These are phyloP conservation scores for Lanmaoa rubissima DNA, from an alignment of 768 basidiomycete genomes.

Conservation along the genomic window DNA sequence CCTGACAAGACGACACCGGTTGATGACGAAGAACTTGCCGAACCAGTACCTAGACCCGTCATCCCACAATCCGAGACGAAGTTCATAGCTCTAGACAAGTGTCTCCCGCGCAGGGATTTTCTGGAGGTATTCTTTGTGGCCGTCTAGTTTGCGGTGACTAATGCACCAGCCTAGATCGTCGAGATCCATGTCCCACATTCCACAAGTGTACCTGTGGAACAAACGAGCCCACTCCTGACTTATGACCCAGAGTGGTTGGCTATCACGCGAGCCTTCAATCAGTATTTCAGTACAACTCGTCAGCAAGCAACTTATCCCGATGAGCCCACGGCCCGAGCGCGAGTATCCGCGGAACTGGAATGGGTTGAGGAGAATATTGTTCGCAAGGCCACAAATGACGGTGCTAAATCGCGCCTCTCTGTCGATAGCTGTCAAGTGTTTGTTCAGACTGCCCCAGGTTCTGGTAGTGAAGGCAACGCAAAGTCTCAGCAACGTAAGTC, in stretches of 20 bases:
- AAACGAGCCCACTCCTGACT: slow-evolving; percentile 41
- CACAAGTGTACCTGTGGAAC: slow-evolving; percentile 6
- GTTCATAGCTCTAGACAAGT: slow-evolving; percentile 92
- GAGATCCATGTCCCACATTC: slow-evolving; percentile 47
- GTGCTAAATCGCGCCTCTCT: slow-evolving; percentile 11
- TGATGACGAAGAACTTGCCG: slow-evolving; percentile 46
- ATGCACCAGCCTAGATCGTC: slow-evolving; percentile 52
- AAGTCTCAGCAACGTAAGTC: slow-evolving; percentile 41
- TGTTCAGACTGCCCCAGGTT: slow-evolving; percentile 60
- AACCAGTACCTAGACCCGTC: slow-evolving; percentile 31
- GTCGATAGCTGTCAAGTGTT: slow-evolving; percentile 67
- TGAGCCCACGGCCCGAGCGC: slow-evolving; percentile 39
- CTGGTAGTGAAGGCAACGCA: slow-evolving; percentile 38
- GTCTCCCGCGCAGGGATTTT: slow-evolving; percentile 70
- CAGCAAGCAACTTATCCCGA: slow-evolving; percentile 60
- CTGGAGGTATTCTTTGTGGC: slow-evolving; percentile 57
- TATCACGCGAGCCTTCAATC: slow-evolving; percentile 83
- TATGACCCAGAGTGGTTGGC: slow-evolving; percentile 95
- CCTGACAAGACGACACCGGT: slow-evolving; percentile 53
- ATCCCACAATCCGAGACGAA: slow-evolving; percentile 46
- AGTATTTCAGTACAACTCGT: slow-evolving; percentile 59
- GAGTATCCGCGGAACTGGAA: slow-evolving; percentile 55
- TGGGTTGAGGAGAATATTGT: slow-evolving; percentile 69
- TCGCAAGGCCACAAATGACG: slow-evolving; percentile 5
- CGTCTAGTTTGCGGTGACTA: background rate